A percentile compares a stretch with the other conserved stretches of the same genome.
Conservation (phyloP, 768 basidiomycete genomes). For the Mycena maculata region DNA sequence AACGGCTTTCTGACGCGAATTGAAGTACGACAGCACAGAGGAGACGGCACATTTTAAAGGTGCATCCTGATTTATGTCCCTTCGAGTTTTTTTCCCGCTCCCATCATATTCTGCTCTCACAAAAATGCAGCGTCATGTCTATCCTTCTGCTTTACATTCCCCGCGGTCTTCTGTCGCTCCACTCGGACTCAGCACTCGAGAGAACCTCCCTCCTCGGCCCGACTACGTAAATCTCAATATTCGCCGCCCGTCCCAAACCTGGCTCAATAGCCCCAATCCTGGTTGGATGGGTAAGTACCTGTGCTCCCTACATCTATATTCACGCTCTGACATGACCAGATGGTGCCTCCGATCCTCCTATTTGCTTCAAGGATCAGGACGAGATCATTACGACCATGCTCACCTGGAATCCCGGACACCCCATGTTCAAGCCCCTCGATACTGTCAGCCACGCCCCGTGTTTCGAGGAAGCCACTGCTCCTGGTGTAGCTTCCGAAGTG, state of each 20-base stretch:
- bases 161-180: background rate
- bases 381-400: too few relatives aligned
- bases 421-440: too few relatives aligned
- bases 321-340: conserved; percentile 2
- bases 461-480: too few relatives aligned
- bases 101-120: too few relatives aligned
- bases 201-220: background rate
- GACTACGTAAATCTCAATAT: background rate
- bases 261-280: conserved; percentile 33
- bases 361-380: conserved; percentile 21
- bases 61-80: background rate
- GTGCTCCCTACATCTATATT: background rate
- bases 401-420: too few relatives aligned
- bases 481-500: too few relatives aligned
- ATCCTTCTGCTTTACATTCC: background rate
- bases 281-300: conserved; percentile 28
- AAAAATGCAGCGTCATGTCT: too few relatives aligned
- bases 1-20: too few relatives aligned
- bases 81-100: background rate
- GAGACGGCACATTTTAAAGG: too few relatives aligned
- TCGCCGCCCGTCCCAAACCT: conserved; percentile 27
- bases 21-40: too few relatives aligned
- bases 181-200: background rate
- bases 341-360: conserved; percentile 23
- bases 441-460: too few relatives aligned